Evolutionary conservation across 2,329 filamentous ascomycete species (phyloP).

Genomic region (Penicillium sp.): DNA sequence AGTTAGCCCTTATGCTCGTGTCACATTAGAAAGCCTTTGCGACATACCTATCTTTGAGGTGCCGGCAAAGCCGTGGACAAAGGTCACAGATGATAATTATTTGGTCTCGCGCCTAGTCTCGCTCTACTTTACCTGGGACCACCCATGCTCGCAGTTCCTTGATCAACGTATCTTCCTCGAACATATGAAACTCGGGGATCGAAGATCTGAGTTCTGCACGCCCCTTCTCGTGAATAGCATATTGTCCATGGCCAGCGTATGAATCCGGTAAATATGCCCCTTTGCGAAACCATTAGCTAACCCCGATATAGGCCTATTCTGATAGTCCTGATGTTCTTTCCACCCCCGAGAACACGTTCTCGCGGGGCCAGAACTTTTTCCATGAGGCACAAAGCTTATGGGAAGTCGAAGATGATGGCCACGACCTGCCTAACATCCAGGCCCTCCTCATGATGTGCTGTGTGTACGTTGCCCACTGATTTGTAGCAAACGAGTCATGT

Average conservation of each 20-base stretch:
- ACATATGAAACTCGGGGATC: conserved; percentile 32
- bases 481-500: neutral
- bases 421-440: conserved; percentile 38
- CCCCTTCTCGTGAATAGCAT: conserved; percentile 85
- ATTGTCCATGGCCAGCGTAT: conserved; percentile 57
- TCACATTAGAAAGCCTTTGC: conserved; percentile 34
- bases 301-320: conserved; percentile 36
- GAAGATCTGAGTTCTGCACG: conserved; percentile 71
- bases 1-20: conserved; percentile 26
- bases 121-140: conserved; percentile 94
- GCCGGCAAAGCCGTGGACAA: conserved; percentile 63
- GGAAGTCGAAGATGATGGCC: conserved; percentile 35
- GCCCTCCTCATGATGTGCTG: conserved; percentile 37
- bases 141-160: conserved; percentile 80
- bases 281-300: conserved; percentile 8
- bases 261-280: conserved; percentile 4
- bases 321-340: conserved; percentile 36
- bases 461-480: conserved; percentile 27
- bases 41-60: conserved; percentile 39
- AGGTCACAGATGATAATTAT: conserved; percentile 71
- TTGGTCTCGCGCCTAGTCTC: conserved; percentile 80
- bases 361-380: conserved; percentile 37
- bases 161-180: conserved; percentile 73
- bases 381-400: conserved; percentile 39
- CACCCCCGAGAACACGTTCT: conserved; percentile 27